A percentile compares a stretch with the other conserved stretches of the same genome.
Evolutionary conservation across 2,329 filamentous ascomycete genomes (phyloP).

Genomic region (Diaporthe ilicicola): DNA sequence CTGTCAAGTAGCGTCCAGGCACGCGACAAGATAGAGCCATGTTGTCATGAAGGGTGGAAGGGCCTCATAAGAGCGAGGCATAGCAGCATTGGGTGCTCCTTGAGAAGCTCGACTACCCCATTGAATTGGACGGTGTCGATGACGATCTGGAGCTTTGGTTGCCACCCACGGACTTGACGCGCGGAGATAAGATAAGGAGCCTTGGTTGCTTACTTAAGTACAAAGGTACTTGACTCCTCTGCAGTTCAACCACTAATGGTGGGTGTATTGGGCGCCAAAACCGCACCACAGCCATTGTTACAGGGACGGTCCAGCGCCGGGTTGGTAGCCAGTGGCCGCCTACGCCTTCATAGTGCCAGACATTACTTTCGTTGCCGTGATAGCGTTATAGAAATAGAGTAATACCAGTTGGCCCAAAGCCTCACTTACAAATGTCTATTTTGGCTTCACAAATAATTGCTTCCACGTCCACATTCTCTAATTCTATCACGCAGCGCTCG

Average conservation of each 20-base stretch:
- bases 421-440: neutral
- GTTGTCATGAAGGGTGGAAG: neutral
- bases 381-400: neutral
- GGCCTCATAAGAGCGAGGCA: neutral
- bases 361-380: neutral
- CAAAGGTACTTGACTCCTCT: neutral
- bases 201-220: too few species aligned
- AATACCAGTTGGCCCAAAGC: neutral
- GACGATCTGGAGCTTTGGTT: slow-evolving; percentile 14
- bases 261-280: too few species aligned
- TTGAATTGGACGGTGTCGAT: neutral
- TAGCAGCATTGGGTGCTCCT: neutral
- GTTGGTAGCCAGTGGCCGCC: neutral
- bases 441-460: neutral
- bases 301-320: neutral
- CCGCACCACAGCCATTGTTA: too few species aligned
- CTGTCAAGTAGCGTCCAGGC: slow-evolving; percentile 1
- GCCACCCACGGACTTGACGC: slow-evolving; percentile 11
- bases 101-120: neutral
- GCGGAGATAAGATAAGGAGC: slow-evolving; percentile 28
- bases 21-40: slow-evolving; percentile 26
- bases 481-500: neutral
- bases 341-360: neutral
- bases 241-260: too few species aligned
- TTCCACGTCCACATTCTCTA: neutral